Evolutionary conservation across 768 basidiomycete genomes (phyloP), one percentile per base, ranked within the genome.

Genomic region (Basidioascus undulatus): DNA sequence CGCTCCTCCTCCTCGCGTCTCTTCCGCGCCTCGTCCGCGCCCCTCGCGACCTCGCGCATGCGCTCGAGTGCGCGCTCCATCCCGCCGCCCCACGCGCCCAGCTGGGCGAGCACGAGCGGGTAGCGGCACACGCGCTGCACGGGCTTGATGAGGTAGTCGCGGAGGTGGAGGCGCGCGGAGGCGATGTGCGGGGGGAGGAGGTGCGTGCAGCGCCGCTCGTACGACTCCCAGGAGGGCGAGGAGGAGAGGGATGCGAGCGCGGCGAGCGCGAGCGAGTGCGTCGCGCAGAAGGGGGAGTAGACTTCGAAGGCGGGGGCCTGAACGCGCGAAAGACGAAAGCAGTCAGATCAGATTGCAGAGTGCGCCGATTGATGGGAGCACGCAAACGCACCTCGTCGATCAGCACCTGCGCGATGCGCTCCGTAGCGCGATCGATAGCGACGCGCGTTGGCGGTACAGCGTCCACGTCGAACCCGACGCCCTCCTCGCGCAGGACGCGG

Each of bases 131-230:
- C 76, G 38, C 86, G 66, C 58, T 98, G 89, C 13, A 94, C 69
- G n/a, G 89, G 89, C 58, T 84, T 84, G 61, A 98, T 94, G 61
- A 94, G 67, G 54, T 86, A 86, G 60, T 96, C 89, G 49, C 70
- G 61, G 56, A 64, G 55, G 41, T 57, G 57, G 9, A 65, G 50
- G 16, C 24, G 24, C 10, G 5, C 15, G 30, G 5, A 5, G 27
- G 23, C n/a, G 39, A 6, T 11, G 39, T 25, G 18, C 19, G 15
- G 12, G 23, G 16, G n/a, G 28, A 18, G 20, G 46, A 26, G 30
- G 42, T 16, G 5, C 30, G 19, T 11, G 24, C 18, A 6, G 28
- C 20, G 21, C 25, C 35, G 27, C 24, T 37, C 15, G 39, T 25
- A 24, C 35, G 32, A 13, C 37, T 39, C 7, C 53, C 51, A 18